Evolutionary conservation across 805 yeast genomes (phyloP).

Genomic region (Wickerhamiella domercqiae): DNA sequence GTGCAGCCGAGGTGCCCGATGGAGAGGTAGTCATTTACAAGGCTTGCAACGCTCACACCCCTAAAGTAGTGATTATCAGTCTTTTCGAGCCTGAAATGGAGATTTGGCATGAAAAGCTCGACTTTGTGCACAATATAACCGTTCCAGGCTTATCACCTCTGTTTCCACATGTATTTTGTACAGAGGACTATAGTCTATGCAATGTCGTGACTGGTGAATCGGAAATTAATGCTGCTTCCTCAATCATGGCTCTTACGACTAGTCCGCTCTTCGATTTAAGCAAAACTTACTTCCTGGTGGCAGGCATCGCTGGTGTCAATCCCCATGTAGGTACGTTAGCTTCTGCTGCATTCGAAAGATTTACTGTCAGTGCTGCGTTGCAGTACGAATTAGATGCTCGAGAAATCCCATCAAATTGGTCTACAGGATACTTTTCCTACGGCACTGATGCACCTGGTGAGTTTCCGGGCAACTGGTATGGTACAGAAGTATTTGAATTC

Average conservation of each 20-base stretch:
- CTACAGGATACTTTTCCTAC: conserved; percentile 42
- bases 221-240: conserved; percentile 50
- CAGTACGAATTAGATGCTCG: conserved; percentile 44
- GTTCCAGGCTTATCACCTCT: conserved; percentile 53
- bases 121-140: conserved; percentile 38
- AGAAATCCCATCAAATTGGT: conserved; percentile 34
- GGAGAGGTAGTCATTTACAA: conserved; percentile 1
- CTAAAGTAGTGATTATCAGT: conserved; percentile 40
- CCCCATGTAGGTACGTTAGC: conserved; percentile 43
- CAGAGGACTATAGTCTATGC: conserved; percentile 37
- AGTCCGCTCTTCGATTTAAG: conserved; percentile 41
- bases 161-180: conserved; percentile 44
- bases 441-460: conserved; percentile 35
- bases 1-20: no score
- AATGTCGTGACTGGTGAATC: conserved; percentile 56
- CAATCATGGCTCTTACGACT: conserved; percentile 39
- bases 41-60: conserved; percentile 20
- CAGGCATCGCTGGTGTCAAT: conserved; percentile 54
- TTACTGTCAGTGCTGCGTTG: conserved; percentile 45
- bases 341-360: conserved; percentile 43
- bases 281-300: conserved; percentile 44
- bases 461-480: conserved; percentile 42
- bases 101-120: conserved; percentile 36
- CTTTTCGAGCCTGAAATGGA: conserved; percentile 39
- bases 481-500: conserved; percentile 50